Percentiles rank a stretch among this genome's conserved stretches.
Evolutionary conservation across 441 rosid species (phyloP).

Genomic region (Erysimum cheiri): DNA sequence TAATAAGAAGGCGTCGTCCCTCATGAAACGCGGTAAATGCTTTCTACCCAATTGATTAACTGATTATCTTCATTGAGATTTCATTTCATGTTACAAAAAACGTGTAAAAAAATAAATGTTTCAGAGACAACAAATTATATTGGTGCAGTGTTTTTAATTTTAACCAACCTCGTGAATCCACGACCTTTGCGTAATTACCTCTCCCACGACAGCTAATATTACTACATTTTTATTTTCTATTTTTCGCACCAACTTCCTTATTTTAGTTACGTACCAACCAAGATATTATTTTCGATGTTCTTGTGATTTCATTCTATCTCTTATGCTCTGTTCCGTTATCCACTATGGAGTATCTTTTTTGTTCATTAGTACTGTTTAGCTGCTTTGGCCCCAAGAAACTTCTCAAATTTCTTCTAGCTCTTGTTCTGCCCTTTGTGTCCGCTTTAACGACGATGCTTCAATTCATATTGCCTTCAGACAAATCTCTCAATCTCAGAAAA

Average conservation of each 20-base stretch:
- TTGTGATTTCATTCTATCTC: slow-evolving; percentile 4
- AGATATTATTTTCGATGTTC: slow-evolving; percentile 12
- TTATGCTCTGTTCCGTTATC: not conserved
- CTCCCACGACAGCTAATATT: slow-evolving; percentile 28
- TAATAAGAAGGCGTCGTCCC: slow-evolving; percentile 60
- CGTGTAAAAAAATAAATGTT: slow-evolving; percentile 38
- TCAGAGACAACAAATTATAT: not conserved
- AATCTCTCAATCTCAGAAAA: not conserved
- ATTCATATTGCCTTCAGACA: not conserved
- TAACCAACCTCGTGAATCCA: slow-evolving; percentile 78
- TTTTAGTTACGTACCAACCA: slow-evolving; percentile 16
- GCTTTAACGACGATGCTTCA: not conserved
- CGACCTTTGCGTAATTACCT: slow-evolving; percentile 43
- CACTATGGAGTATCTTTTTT: no score
- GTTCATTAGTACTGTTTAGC: not conserved
- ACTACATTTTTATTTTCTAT: not conserved
- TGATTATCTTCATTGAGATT: slow-evolving; percentile 32
- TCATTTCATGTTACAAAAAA: slow-evolving; percentile 41
- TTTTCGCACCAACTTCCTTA: slow-evolving; percentile 24
- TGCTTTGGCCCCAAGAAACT: slow-evolving; percentile 18
- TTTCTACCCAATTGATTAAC: slow-evolving; percentile 36
- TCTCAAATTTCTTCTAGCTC: not conserved
- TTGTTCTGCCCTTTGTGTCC: not conserved
- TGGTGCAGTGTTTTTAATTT: slow-evolving; percentile 29
- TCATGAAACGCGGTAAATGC: slow-evolving; percentile 92